Evolutionary conservation across 2,329 filamentous ascomycete genomes (phyloP), one percentile per base, ranked within the genome.

Genomic region (Ceratocystiopsis sp.): DNA sequence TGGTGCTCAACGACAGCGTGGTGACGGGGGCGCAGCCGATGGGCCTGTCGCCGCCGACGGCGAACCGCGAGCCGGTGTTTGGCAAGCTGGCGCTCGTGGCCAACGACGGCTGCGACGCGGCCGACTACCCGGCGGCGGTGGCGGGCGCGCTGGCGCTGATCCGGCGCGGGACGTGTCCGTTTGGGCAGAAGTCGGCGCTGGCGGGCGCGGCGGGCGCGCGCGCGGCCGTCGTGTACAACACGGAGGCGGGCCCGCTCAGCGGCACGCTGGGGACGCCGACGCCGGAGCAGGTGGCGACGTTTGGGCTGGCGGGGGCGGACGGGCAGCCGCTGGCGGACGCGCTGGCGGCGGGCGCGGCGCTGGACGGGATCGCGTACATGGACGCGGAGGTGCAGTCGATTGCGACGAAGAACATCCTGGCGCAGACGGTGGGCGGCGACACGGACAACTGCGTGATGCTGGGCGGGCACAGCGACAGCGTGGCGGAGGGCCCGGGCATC

Each of bases 181-280:
- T 89, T 51, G 80, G 77, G 12, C 60, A 67, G 46, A 91, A 91
- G 63, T 79, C 79, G 1, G 68, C 68, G 42, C 62, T 72, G 14
- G 82, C 84, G 7, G 79, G 77, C 37, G 67, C 64, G 40, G 80
- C 80, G 1, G 80, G 82, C 17, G 84, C 84, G 6, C 58, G 73
- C 4, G 83, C 77, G 2, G 80, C 78, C 1, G 61, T 91, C 14
- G 67, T 91, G 41, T 87, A 83, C 61, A 85, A 89, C 64, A 80
- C 78, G 50, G 74, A 75, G 40, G 60, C 68, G 1, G 80, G 74
- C 2, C 57, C 61, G 4, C 60, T 85, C 1, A 67, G 69, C 41
- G 84, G 82, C 36, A 87, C 82, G 1, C 65, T 91, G 4, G 81
- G 78, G 12, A 65, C 62, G 0, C 75, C 78, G 0, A 62, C 63